Conservation (phyloP, 345 rosid species). For the Kandelia obovata region DNA sequence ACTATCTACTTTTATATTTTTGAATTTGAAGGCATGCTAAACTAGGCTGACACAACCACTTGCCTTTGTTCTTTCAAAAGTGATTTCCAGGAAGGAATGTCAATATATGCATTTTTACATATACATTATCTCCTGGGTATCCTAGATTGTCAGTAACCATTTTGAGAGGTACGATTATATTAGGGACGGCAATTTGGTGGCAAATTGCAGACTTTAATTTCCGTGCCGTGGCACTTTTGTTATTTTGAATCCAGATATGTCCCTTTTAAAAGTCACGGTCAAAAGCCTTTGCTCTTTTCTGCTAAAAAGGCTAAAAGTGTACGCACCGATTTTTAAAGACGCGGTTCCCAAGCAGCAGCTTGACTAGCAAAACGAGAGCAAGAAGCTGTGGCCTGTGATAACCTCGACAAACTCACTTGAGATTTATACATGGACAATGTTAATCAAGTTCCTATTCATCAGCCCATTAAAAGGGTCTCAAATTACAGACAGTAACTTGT, state of each 20-base stretch:
- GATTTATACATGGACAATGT: no score
- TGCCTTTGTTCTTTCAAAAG: constrained; percentile 36
- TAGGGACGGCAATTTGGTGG: background rate
- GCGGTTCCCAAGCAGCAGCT: constrained; percentile 23
- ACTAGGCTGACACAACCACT: constrained; percentile 55
- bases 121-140: background rate
- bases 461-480: no score
- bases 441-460: no score
- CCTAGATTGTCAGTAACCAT: constrained; percentile 8
- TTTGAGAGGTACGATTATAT: no score
- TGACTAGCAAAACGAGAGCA: background rate
- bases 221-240: constrained; percentile 17
- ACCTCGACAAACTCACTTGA: no score
- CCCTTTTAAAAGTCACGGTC: constrained; percentile 22
- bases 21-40: constrained; percentile 38
- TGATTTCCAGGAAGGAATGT: constrained; percentile 29
- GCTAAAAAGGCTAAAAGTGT: constrained; percentile 15
- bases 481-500: no score
- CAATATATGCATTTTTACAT: background rate
- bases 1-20: no score
- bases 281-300: constrained; percentile 40
- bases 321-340: constrained; percentile 27
- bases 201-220: background rate
- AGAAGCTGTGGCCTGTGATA: background rate
- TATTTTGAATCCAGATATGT: background rate